phyloP scores from a whole-genome alignment of 2,329 filamentous ascomycete species.

The Chaetomium olivaceum region DNA sequence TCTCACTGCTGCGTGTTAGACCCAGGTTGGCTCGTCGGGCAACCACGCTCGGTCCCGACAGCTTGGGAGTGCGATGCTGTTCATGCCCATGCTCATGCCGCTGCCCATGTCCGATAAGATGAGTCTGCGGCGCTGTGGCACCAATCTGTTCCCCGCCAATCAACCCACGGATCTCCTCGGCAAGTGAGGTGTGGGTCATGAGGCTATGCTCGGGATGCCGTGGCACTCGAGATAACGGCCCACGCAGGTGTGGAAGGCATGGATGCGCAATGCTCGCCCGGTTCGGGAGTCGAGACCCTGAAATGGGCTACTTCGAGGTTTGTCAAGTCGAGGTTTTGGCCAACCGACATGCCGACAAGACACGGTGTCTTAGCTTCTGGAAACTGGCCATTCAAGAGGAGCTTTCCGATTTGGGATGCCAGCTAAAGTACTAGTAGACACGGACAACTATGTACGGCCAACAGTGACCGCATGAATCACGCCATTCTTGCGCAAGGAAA shows the following conservation, averaged over 20 bases:
- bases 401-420: background rate
- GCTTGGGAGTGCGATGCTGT: conserved; percentile 4
- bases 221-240: background rate
- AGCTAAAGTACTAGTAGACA: background rate
- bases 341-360: background rate
- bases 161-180: background rate
- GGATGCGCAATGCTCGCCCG: background rate
- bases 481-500: background rate
- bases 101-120: conserved; percentile 1
- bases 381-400: background rate
- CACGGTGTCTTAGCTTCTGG: background rate
- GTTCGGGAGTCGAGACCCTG: background rate
- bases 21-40: background rate
- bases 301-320: background rate
- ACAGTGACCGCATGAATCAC: background rate
- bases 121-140: background rate
- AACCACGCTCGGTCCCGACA: conserved; percentile 1
- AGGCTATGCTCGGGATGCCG: background rate
- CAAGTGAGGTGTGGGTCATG: background rate
- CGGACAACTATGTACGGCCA: background rate
- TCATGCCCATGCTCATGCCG: background rate
- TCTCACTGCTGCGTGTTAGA: background rate
- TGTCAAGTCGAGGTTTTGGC: background rate
- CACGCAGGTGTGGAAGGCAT: background rate
- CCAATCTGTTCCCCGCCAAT: background rate